These are phyloP conservation scores for Fusarium ramigenum DNA, from an alignment of 2,329 filamentous ascomycete species.

Conservation along the genomic window DNA sequence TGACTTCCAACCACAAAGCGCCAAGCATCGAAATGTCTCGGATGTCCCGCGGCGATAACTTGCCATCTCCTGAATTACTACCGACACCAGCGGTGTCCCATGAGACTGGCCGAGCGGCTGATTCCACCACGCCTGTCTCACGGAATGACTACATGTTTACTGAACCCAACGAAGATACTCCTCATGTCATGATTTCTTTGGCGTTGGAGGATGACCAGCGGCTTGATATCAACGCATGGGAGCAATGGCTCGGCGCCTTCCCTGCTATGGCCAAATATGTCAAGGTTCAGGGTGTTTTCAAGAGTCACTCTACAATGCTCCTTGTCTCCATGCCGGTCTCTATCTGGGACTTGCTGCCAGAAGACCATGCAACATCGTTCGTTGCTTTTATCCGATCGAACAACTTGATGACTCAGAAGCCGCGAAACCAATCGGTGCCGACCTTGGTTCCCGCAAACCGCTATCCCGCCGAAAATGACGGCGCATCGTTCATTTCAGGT, in stretches of 20 bases:
- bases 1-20: constrained; percentile 67
- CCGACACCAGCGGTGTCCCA: constrained; percentile 27
- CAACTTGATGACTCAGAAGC: constrained; percentile 56
- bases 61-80: constrained; percentile 35
- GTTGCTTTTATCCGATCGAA: constrained; percentile 68
- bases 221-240: constrained; percentile 67
- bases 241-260: constrained; percentile 65
- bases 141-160: constrained; percentile 43
- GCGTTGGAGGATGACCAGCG: constrained; percentile 66
- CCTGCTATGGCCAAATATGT: constrained; percentile 68
- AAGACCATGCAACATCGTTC: constrained; percentile 66
- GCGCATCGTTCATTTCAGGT: constrained; percentile 45
- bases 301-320: constrained; percentile 68
- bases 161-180: constrained; percentile 64
- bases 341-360: constrained; percentile 68
- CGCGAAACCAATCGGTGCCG: constrained; percentile 31
- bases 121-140: constrained; percentile 31
- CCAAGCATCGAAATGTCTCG: constrained; percentile 66
- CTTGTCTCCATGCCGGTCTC: constrained; percentile 67
- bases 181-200: constrained; percentile 69
- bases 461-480: constrained; percentile 38
- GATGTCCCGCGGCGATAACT: constrained; percentile 38
- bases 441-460: constrained; percentile 38
- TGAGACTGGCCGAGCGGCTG: constrained; percentile 42
- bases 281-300: constrained; percentile 69